Evolutionary conservation across 2,329 filamentous ascomycete species (phyloP).

Genomic region (Cladophialophora yegresii): DNA sequence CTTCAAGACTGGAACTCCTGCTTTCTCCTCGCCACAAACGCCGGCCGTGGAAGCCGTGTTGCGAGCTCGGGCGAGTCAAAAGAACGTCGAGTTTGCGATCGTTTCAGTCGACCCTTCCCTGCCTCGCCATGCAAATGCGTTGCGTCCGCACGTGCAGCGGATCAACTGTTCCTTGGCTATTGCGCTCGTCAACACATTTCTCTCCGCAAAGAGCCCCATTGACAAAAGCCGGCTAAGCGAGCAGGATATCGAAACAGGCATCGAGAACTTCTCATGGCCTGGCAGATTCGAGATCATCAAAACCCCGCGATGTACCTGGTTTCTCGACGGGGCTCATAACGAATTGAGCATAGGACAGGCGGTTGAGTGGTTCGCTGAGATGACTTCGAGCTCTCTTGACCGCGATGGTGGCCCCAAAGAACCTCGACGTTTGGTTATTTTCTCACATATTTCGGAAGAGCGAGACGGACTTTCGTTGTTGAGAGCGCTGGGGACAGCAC

Average conservation of each 20-base stretch:
- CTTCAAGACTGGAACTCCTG: slow-evolving; percentile 2
- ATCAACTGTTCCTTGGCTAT: slow-evolving; percentile 2
- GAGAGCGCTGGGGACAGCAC: background rate
- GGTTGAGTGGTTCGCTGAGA: background rate
- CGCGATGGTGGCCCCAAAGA: background rate
- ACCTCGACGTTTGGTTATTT: background rate
- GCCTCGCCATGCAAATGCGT: background rate
- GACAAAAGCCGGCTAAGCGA: background rate
- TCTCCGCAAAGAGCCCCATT: background rate
- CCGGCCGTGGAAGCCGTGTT: background rate
- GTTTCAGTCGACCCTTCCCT: background rate
- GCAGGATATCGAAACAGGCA: background rate
- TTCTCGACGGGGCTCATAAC: background rate
- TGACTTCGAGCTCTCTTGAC: background rate
- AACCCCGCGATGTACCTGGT: background rate
- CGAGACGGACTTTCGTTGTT: background rate
- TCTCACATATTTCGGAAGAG: background rate
- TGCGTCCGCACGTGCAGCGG: background rate
- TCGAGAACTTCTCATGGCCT: background rate
- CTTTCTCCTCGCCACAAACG: background rate
- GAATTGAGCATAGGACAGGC: background rate
- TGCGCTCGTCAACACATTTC: background rate
- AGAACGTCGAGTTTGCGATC: background rate
- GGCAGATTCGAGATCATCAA: background rate
- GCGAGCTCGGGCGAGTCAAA: background rate